A percentile compares a stretch with the other conserved stretches of the same genome.
Evolutionary conservation across 805 yeast species (phyloP).

Genomic region (Candida sphagnicola): DNA sequence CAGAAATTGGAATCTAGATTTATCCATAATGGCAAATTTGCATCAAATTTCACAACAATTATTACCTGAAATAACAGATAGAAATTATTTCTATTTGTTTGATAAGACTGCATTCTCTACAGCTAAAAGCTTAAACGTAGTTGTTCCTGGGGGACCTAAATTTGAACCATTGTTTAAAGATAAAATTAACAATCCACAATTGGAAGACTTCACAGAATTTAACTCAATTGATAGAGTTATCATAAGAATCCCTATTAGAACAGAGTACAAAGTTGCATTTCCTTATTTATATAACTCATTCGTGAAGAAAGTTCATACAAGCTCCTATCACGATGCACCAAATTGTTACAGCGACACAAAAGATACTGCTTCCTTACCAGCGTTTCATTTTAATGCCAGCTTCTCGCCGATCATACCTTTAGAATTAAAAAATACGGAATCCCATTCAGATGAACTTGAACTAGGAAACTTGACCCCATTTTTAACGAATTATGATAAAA

Average conservation of each 20-base stretch:
- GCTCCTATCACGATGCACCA: slow-evolving; percentile 64
- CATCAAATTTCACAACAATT: slow-evolving; percentile 71
- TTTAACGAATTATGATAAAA: slow-evolving; percentile 5
- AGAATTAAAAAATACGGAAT: slow-evolving; percentile 2
- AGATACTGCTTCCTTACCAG: slow-evolving; percentile 34
- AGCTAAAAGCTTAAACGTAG: slow-evolving; percentile 83
- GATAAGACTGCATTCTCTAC: slow-evolving; percentile 79
- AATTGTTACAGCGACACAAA: slow-evolving; percentile 45
- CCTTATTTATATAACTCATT: slow-evolving; percentile 81
- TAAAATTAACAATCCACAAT: slow-evolving; percentile 49
- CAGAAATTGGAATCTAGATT: slow-evolving; percentile 61
- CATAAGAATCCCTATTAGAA: slow-evolving; percentile 68
- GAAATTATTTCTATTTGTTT: slow-evolving; percentile 66
- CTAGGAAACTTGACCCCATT: slow-evolving; percentile 48
- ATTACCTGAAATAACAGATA: slow-evolving; percentile 51
- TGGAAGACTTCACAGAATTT: slow-evolving; percentile 84
- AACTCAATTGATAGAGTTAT: slow-evolving; percentile 85
- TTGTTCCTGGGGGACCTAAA: slow-evolving; percentile 94
- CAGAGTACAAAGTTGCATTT: slow-evolving; percentile 83
- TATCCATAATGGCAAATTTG: slow-evolving; percentile 60
- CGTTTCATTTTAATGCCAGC: slow-evolving; percentile 52
- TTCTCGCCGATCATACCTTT: slow-evolving; percentile 51
- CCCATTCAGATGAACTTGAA: slow-evolving; percentile 28
- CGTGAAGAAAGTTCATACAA: slow-evolving; percentile 58
- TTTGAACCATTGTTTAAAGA: slow-evolving; percentile 83